Evolutionary conservation across 148 eudicot genomes (phyloP), one percentile per base, ranked within the genome.

Genomic region (Oxyria digyna): DNA sequence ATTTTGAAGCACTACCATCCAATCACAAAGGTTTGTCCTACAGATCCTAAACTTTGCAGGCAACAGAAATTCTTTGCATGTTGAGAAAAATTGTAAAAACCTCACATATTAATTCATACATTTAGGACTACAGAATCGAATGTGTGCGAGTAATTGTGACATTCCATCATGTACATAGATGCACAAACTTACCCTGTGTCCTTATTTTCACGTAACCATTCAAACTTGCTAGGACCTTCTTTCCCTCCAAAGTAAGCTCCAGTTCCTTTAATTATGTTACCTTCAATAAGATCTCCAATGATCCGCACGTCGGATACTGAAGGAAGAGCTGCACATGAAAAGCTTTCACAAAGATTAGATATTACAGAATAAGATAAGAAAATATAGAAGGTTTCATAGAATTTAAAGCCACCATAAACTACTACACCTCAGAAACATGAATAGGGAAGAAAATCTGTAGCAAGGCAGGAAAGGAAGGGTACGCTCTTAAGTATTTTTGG

Each of bases 161-260:
- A 31, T 29, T 24, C 11, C 3, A 15, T 29, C 6, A 5, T 10
- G 38, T 8, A 29, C 14, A 13, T 29, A 59, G 9, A 59, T 18
- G 42, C 40, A 67, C 66, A 62, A 43, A 79, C 93, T 75, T 59
- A 94, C 99, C 99, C 87, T 46, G 79, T 82, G 38, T 84, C 87
- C 75, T 77, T 86, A 35, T 88, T 78, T 77, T 90, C 99, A 43
- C 87, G 89, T 71, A 83, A 71, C 99, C 99, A 94, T 72, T 90
- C 91, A 76, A 86, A 94, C 70, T 84, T 94, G 89, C 97, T 94
- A 64, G 99, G 99, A 52, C 99, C 99, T 79, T 94, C 99, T 81
- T 78, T 83, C 77, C 99, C 99, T 75, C 99, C 99, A 81, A 94
- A 88, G 79, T 94, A 94, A 21, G 83, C 81, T 68, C 96, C 99